These are phyloP conservation scores for Penicillium sp. DNA, from an alignment of 2,329 filamentous ascomycete species.

Conservation along the genomic window DNA sequence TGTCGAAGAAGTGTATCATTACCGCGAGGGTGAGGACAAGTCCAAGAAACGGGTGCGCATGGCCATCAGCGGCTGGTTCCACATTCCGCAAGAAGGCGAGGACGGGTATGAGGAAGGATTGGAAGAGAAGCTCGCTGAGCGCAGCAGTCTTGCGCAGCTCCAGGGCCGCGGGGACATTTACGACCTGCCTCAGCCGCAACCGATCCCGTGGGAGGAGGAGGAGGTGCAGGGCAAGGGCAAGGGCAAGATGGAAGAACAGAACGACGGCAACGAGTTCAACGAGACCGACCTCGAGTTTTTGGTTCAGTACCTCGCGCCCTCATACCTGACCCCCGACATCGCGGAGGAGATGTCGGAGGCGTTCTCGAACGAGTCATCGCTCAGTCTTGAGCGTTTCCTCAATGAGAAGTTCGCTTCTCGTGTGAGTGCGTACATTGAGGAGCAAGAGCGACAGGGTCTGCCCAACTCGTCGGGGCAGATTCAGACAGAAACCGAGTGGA, in stretches of 20 bases:
- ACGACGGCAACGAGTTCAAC: constrained; percentile 59
- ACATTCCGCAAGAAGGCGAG: constrained; percentile 92
- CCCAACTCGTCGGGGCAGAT: constrained; percentile 52
- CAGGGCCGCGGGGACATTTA: constrained; percentile 89
- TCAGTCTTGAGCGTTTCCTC: constrained; percentile 76
- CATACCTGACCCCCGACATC: constrained; percentile 88
- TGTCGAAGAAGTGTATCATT: constrained; percentile 93
- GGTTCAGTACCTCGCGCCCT: constrained; percentile 83
- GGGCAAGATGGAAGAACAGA: constrained; percentile 47
- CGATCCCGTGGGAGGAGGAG: constrained; percentile 45
- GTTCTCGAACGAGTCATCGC: constrained; percentile 78
- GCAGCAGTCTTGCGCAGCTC: constrained; percentile 87
- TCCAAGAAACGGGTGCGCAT: constrained; percentile 70
- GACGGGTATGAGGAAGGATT: constrained; percentile 85
- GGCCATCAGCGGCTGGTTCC: constrained; percentile 99
- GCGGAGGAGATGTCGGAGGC: constrained; percentile 75
- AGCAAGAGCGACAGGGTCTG: constrained; percentile 56
- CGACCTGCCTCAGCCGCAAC: constrained; percentile 69
- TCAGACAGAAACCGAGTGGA: constrained; percentile 62
- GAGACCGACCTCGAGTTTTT: constrained; percentile 84
- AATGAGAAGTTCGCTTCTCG: constrained; percentile 71
- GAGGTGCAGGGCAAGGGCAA: constrained; percentile 37
- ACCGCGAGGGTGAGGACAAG: constrained; percentile 57
- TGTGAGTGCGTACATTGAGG: constrained; percentile 68
- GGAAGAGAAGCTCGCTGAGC: constrained; percentile 82